Conservation (phyloP, 192 early-diverging fungal genomes). For the Chytriomyces confervae region DNA sequence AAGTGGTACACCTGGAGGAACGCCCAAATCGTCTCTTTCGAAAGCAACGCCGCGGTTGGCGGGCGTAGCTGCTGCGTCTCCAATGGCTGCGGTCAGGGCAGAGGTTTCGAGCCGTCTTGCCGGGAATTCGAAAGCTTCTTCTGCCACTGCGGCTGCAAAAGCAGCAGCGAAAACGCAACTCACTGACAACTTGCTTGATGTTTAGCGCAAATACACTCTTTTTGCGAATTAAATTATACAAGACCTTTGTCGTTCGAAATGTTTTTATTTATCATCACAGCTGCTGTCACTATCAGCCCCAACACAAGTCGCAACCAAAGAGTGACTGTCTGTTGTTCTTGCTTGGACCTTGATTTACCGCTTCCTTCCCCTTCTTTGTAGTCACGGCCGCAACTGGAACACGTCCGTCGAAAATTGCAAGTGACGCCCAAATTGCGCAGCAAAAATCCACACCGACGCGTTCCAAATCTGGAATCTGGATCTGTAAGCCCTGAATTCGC, state of each 20-base stretch:
- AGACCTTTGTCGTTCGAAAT: neutral
- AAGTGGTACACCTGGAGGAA: neutral
- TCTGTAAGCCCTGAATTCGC: constrained; percentile 48
- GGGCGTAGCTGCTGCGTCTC: neutral
- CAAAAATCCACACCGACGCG: constrained; percentile 51
- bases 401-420: constrained; percentile 35
- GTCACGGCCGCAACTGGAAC: constrained; percentile 27
- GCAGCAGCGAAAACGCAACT: neutral
- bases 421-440: constrained; percentile 34
- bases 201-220: neutral
- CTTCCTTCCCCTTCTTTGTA: neutral
- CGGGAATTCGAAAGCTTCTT: neutral
- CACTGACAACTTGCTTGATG: constrained; percentile 27
- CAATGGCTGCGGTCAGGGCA: neutral
- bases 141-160: neutral
- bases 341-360: neutral
- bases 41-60: neutral
- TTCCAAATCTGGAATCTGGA: constrained; percentile 52
- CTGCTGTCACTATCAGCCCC: constrained; percentile 3
- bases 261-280: constrained; percentile 1
- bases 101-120: neutral
- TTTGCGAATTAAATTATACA: no score
- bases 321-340: neutral
- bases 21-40: neutral
- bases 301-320: neutral